phyloP scores from a whole-genome alignment of 257 asterid genomes.

The Ilex aquifolium region DNA sequence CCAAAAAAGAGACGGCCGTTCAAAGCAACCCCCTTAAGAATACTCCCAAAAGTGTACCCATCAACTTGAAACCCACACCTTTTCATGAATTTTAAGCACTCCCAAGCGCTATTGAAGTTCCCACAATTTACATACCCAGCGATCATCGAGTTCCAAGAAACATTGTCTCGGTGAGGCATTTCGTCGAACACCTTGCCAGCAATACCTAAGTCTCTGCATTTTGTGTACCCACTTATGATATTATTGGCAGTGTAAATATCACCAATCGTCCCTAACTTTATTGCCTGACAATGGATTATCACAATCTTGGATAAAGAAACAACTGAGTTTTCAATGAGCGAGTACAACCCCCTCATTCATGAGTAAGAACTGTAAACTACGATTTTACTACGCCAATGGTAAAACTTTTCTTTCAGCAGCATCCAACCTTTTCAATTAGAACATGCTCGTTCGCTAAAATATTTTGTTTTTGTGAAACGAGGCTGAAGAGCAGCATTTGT shows the following conservation, averaged over 20 bases:
- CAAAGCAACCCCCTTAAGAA: conserved; percentile 59
- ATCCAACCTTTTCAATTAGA: too few relatives aligned
- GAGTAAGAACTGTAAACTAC: background rate
- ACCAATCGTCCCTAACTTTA: conserved; percentile 36
- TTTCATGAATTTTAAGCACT: conserved; percentile 49
- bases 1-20: conserved; percentile 36
- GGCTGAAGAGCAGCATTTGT: too few relatives aligned
- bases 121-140: conserved; percentile 54
- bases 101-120: conserved; percentile 47
- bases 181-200: conserved; percentile 73
- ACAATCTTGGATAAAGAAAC: conserved; percentile 33
- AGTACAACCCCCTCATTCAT: conserved; percentile 57
- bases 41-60: conserved; percentile 69
- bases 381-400: too few relatives aligned
- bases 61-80: conserved; percentile 39
- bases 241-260: conserved; percentile 53
- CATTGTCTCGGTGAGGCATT: conserved; percentile 65
- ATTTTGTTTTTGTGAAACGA: too few relatives aligned
- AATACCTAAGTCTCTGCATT: conserved; percentile 36
- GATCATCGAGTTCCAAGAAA: conserved; percentile 79
- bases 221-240: conserved; percentile 43
- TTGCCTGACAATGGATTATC: conserved; percentile 46
- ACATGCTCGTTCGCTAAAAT: too few relatives aligned
- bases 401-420: too few relatives aligned
- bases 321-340: conserved; percentile 25